Percentiles rank a stretch among this genome's conserved stretches.
Evolutionary conservation across 495 filamentous ascomycete genomes (phyloP).

Genomic region (Penicillium maclennaniae): DNA sequence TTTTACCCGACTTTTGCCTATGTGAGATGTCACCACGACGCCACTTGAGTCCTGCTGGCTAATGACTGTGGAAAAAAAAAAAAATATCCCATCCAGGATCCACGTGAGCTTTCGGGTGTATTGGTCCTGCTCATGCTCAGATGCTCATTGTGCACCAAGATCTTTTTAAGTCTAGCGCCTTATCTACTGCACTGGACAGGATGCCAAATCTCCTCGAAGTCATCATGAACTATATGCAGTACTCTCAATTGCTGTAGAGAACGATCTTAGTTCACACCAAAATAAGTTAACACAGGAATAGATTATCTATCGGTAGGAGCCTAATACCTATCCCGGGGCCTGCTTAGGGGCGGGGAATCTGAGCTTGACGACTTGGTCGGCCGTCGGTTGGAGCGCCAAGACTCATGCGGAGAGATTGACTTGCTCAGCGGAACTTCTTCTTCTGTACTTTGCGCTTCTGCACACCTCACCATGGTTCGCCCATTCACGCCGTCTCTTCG

Average conservation of each 20-base stretch:
- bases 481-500: constrained; percentile 13
- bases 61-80: not conserved
- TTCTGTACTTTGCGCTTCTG: constrained; percentile 3
- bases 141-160: not conserved
- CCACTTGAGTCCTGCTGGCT: constrained; percentile 1
- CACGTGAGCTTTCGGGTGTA: not conserved
- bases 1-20: constrained; percentile 21
- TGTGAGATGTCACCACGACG: not conserved
- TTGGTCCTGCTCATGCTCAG: not conserved
- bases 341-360: not conserved
- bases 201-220: too few species aligned
- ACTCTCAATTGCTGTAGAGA: too few species aligned
- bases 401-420: not conserved
- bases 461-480: constrained; percentile 16
- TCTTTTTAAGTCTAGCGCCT: not conserved
- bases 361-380: too few species aligned
- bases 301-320: not conserved
- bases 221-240: not conserved
- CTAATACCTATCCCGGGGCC: not conserved
- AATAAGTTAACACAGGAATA: not conserved
- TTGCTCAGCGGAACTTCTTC: constrained; percentile 1
- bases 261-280: too few species aligned
- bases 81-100: not conserved
- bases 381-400: not conserved
- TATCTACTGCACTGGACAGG: too few species aligned